A percentile compares a stretch with the other conserved stretches of the same genome.
phyloP scores from a whole-genome alignment of 139 green algal species.

The Monoraphidium neglectum region DNA sequence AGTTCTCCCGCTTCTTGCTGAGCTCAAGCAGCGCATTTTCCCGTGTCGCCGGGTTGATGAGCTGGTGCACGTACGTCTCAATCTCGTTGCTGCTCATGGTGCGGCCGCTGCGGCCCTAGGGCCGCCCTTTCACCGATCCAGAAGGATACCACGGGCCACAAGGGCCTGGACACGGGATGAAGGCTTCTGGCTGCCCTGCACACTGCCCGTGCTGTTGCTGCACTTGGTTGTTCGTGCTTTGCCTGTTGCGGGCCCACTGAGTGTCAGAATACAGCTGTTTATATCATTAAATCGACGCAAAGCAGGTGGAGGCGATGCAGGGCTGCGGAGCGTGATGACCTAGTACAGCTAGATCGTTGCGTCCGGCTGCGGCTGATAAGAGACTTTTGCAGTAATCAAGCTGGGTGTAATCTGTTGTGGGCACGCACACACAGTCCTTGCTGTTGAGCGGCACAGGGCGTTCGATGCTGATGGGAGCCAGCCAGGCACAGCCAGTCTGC shows the following conservation, averaged over 20 bases:
- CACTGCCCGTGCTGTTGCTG: not conserved
- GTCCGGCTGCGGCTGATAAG: too few relatives aligned
- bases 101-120: not conserved
- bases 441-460: too few relatives aligned
- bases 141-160: too few relatives aligned
- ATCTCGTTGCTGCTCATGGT: conserved; percentile 34
- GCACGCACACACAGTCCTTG: too few relatives aligned
- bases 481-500: too few relatives aligned
- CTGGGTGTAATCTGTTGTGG: too few relatives aligned
- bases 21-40: conserved; percentile 98
- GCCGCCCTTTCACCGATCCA: not conserved
- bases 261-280: not conserved
- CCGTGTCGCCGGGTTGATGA: conserved; percentile 59
- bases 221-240: not conserved
- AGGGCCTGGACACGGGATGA: not conserved
- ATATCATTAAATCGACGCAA: too few relatives aligned
- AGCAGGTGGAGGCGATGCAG: too few relatives aligned
- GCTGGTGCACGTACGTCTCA: conserved; percentile 55
- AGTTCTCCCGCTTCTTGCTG: conserved; percentile 96
- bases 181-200: not conserved
- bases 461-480: too few relatives aligned
- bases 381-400: too few relatives aligned
- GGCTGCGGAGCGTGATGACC: too few relatives aligned
- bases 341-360: too few relatives aligned
- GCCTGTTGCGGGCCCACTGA: not conserved